A percentile compares a stretch with the other conserved stretches of the same genome.
phyloP scores from a whole-genome alignment of 108 stramenopile species.

The Nannochloropsis gaditana region DNA sequence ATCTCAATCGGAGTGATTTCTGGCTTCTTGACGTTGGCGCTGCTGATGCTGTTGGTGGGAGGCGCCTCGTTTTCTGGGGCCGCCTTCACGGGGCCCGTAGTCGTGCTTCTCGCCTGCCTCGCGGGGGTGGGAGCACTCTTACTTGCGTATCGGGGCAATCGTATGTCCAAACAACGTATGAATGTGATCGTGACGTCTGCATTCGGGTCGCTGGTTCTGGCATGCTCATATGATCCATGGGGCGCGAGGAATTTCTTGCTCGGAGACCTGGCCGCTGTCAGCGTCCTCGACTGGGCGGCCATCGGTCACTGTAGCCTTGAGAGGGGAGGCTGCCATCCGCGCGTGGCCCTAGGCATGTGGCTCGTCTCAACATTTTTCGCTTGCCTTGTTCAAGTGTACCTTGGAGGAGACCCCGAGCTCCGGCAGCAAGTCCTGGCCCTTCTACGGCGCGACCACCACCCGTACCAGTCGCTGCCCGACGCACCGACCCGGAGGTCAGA shows the following conservation, averaged over 20 bases:
- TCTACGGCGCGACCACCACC: not conserved
- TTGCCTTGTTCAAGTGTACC: not conserved
- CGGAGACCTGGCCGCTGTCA: not conserved
- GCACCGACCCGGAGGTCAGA: not conserved
- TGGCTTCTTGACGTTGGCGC: not conserved
- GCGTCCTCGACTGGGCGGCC: not conserved
- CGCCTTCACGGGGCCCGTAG: not conserved
- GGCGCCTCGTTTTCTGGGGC: not conserved
- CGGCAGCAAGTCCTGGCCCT: not conserved
- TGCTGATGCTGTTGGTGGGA: not conserved
- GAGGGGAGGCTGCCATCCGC: not conserved
- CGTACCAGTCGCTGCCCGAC: not conserved
- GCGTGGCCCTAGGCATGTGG: not conserved
- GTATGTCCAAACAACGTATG: not conserved
- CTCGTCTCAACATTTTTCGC: not conserved
- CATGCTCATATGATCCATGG: not conserved
- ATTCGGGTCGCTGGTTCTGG: not conserved
- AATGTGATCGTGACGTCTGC: not conserved
- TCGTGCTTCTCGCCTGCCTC: not conserved
- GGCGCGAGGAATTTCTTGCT: not conserved
- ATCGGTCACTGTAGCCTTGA: not conserved
- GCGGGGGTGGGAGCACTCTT: not conserved
- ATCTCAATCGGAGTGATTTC: not conserved
- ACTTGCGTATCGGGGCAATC: not conserved
- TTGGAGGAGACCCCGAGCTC: not conserved